phyloP scores from a whole-genome alignment of 2,329 filamentous ascomycete genomes.

The Camptophora hylomeconis region DNA sequence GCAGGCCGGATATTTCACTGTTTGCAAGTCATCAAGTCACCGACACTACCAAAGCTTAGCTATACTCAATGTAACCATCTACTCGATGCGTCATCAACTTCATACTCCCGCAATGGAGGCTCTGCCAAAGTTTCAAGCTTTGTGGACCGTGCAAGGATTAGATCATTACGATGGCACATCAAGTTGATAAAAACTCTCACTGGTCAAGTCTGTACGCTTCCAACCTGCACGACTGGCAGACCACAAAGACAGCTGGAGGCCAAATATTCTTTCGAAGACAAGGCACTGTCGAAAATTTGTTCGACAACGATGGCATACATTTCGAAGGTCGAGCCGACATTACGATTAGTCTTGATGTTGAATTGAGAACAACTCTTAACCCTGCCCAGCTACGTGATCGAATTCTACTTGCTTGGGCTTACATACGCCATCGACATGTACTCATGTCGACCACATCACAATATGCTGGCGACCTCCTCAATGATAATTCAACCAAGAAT shows the following conservation, averaged over 20 bases:
- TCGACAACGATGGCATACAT: slow-evolving; percentile 13
- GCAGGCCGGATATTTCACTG: too few relatives aligned
- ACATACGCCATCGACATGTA: slow-evolving; percentile 13
- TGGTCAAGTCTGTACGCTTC: too few relatives aligned
- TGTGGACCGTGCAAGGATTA: too few relatives aligned
- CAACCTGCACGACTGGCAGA: too few relatives aligned
- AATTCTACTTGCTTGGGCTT: slow-evolving; percentile 10
- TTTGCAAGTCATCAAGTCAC: too few relatives aligned
- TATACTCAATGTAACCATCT: too few relatives aligned
- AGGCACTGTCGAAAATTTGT: slow-evolving; percentile 14
- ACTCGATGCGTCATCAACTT: too few relatives aligned
- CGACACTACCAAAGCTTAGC: too few relatives aligned
- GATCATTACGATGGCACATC: too few relatives aligned
- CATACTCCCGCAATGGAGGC: too few relatives aligned
- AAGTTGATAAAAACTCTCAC: too few relatives aligned
- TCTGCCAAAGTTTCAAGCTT: too few relatives aligned
- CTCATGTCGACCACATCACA: slow-evolving; percentile 9
- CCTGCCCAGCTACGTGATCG: slow-evolving; percentile 6
- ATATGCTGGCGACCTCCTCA: slow-evolving; percentile 1
- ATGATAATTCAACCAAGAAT: neutral
- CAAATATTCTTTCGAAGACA: slow-evolving; percentile 7
- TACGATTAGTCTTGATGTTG: slow-evolving; percentile 8
- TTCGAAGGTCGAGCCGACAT: slow-evolving; percentile 15
- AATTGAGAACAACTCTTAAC: slow-evolving; percentile 7
- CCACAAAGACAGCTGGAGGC: neutral